Evolutionary conservation across 169 alveolate species (phyloP).

Genomic region (Cryptosporidium ryanae): DNA sequence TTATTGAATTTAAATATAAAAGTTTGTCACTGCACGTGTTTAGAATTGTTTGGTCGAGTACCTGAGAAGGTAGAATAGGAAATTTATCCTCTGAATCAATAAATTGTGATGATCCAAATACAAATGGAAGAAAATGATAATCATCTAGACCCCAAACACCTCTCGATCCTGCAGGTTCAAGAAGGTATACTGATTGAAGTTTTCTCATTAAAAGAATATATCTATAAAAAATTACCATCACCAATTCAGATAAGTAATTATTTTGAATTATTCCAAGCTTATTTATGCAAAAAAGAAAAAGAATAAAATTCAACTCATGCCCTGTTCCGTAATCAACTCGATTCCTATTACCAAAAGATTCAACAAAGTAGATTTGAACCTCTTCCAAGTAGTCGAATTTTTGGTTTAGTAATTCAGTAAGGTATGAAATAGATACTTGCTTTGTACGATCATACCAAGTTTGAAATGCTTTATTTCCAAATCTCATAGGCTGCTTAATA

Average conservation of each 20-base stretch:
- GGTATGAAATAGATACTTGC: constrained; percentile 31
- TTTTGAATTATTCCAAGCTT: constrained; percentile 73
- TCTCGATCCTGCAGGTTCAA: constrained; percentile 99
- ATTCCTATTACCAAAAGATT: constrained; percentile 93
- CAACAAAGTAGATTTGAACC: constrained; percentile 58
- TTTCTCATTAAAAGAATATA: constrained; percentile 94
- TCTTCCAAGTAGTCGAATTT: constrained; percentile 35
- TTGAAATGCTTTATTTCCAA: constrained; percentile 92
- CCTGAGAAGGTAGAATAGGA: constrained; percentile 71
- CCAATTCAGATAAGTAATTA: constrained; percentile 33
- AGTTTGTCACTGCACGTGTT: constrained; percentile 81
- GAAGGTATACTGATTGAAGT: constrained; percentile 91
- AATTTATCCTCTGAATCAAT: constrained; percentile 73
- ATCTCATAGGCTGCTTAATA: constrained; percentile 88
- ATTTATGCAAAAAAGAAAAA: constrained; percentile 84
- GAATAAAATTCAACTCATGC: constrained; percentile 90
- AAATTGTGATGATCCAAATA: constrained; percentile 96
- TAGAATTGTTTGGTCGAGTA: constrained; percentile 81
- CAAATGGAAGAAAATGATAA: constrained; percentile 94
- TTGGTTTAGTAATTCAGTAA: constrained; percentile 8
- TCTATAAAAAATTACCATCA: constrained; percentile 80
- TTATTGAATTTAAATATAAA: constrained; percentile 89
- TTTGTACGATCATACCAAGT: constrained; percentile 83
- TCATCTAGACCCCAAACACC: constrained; percentile 99
- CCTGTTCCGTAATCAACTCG: constrained; percentile 99